phyloP scores from a whole-genome alignment of 345 rosid genomes.

The Toxicodendron radicans region DNA sequence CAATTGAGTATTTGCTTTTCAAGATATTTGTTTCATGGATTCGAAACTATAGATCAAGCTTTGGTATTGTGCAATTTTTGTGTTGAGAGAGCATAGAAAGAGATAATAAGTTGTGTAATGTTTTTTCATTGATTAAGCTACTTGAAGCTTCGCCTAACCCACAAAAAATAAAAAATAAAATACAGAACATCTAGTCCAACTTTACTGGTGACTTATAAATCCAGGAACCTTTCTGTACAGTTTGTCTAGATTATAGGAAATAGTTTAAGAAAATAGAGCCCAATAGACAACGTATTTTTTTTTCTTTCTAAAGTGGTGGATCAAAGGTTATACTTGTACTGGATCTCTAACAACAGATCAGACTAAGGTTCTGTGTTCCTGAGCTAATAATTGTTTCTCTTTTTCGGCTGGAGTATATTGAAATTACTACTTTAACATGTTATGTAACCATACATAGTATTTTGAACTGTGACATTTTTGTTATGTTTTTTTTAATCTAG shows the following conservation, averaged over 20 bases:
- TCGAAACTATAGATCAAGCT: too few species aligned
- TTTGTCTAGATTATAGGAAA: not conserved
- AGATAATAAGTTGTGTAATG: too few species aligned
- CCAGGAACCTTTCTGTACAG: not conserved
- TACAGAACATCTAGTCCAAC: not conserved
- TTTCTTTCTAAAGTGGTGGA: not conserved
- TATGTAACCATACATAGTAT: not conserved
- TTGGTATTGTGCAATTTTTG: too few species aligned
- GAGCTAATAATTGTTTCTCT: constrained; percentile 8
- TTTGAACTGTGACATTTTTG: constrained; percentile 8
- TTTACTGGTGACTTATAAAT: not conserved
- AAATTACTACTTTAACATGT: not conserved
- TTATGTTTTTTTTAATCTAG: constrained; percentile 39
- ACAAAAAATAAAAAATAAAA: not conserved
- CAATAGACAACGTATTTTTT: not conserved
- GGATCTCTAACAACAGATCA: not conserved
- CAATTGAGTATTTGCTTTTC: too few species aligned
- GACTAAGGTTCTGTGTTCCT: not conserved
- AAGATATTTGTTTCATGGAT: too few species aligned
- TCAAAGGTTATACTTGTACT: not conserved
- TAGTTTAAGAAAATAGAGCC: not conserved
- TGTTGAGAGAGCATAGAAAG: too few species aligned
- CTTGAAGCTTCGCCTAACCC: not conserved
- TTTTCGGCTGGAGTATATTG: not conserved
- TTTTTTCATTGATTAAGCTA: not conserved